phyloP scores from a whole-genome alignment of 441 rosid species.

The Macaranga tanarius region DNA sequence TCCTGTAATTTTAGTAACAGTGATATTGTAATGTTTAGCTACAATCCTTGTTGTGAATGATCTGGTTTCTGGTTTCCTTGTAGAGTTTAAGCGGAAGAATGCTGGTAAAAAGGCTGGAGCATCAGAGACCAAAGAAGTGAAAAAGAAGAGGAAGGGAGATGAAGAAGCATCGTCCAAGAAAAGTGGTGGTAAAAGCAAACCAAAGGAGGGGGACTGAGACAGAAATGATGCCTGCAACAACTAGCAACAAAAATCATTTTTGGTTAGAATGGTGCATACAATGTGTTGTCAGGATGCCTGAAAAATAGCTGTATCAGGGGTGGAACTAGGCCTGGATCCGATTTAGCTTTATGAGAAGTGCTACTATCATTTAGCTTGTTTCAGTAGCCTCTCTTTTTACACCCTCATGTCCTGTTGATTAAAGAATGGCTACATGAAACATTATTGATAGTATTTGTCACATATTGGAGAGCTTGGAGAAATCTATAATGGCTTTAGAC shows the following conservation, averaged over 20 bases:
- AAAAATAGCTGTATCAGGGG: not conserved
- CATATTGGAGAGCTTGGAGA: not conserved
- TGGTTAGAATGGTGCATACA: not conserved
- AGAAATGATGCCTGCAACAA: not conserved
- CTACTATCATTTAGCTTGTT: not conserved
- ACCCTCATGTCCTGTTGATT: not conserved
- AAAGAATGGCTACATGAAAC: not conserved
- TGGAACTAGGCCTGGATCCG: not conserved
- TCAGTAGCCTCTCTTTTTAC: not conserved
- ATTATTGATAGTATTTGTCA: not conserved
- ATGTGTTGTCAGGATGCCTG: not conserved
- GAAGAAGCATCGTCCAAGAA: conserved; percentile 35
- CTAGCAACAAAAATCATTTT: not conserved
- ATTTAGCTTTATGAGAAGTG: not conserved
- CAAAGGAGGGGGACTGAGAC: conserved; percentile 11
- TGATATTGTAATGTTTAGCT: not conserved
- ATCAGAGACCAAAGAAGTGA: conserved; percentile 42
- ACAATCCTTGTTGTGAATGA: not conserved
- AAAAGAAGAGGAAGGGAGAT: conserved; percentile 46
- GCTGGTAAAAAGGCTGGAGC: conserved; percentile 54
- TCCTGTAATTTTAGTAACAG: not conserved
- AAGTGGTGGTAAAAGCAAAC: conserved; percentile 31
- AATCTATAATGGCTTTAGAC: not conserved
- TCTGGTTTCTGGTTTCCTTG: conserved; percentile 8
- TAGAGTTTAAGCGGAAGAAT: conserved; percentile 64